Evolutionary conservation across 2,329 filamentous ascomycete genomes (phyloP), one percentile per base, ranked within the genome.

Genomic region (Aspergillus ustus): DNA sequence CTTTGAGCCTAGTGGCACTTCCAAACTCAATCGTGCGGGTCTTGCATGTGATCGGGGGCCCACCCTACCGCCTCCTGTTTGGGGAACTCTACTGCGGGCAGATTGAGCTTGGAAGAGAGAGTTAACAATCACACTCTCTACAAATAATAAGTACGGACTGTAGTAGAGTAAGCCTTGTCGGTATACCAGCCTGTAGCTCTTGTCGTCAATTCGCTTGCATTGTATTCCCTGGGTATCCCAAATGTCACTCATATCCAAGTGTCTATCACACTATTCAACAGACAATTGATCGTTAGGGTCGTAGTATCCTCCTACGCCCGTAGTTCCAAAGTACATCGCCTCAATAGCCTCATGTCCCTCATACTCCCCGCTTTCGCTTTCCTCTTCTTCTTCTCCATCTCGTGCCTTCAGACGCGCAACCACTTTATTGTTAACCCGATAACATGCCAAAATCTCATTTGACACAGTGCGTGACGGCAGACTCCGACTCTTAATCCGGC

Each of bases 321-420:
- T 56, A 22, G 60, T 60, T 31, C 62, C 65, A 44, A 66, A 67
- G 44, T 69, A 29, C 58, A 76, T 63, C 11, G 68, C 68, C 57
- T 73, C 73, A 57, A 75, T 70, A 0, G 65, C 71, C 7, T 75
- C 72, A 15, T 68, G 67, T 1, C 70, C 72, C 52, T 75, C 73
- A 59, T 70, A 73, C 31, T 73, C 72, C 28, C 68, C 66, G 11
- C 50, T 62, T 4, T 55, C 60, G 7, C 54, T 60, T 4, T 55
- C 57, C 46, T 63, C 63, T 13, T 69, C 65, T 9, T 44, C 68
- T 0, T 56, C 56, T 0, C 62, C 54, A n/a, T 72, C 69, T 22
- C 60, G 65, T 1, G 68, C 68, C 0, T 67, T 67, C 11, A 77
- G 61, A 22, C 69, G 70, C 6, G 68, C 60, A 11, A 74, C 68